These are phyloP conservation scores for Aphanomyces invadans DNA, from an alignment of 352 stramenopile genomes.

Conservation along the genomic window DNA sequence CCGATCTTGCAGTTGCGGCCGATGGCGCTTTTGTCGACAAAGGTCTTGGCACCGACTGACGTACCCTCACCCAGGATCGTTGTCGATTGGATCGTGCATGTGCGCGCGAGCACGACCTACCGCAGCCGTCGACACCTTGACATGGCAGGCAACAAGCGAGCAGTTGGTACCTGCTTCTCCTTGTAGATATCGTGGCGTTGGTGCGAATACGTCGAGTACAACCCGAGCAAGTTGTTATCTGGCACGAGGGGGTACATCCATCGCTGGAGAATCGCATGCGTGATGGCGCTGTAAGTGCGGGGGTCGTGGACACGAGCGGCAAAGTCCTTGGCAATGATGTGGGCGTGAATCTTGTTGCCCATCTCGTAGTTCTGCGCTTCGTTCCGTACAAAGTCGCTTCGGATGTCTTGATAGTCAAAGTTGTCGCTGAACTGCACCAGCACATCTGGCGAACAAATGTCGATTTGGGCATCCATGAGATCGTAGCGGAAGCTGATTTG, in stretches of 20 bases:
- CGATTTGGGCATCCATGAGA: constrained; percentile 95
- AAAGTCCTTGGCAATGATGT: constrained; percentile 90
- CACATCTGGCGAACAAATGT: constrained; percentile 97
- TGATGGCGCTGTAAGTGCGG: constrained; percentile 89
- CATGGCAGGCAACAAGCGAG: neutral
- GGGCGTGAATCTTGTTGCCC: constrained; percentile 94
- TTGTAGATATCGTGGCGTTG: constrained; percentile 80
- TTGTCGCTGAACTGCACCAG: constrained; percentile 96
- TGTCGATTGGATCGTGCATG: constrained; percentile 51
- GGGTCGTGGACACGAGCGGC: constrained; percentile 91
- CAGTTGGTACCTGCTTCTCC: constrained; percentile 44
- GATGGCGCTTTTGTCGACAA: constrained; percentile 52
- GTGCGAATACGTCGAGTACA: constrained; percentile 55
- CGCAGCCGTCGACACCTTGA: neutral
- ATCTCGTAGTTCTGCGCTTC: constrained; percentile 97
- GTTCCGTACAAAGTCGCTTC: constrained; percentile 93
- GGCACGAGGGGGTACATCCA: constrained; percentile 96
- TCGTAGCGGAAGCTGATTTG: constrained; percentile 88
- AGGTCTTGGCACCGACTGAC: constrained; percentile 45
- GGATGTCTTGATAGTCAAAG: constrained; percentile 97
- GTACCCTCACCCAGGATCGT: constrained; percentile 62
- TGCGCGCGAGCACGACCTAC: constrained; percentile 40
- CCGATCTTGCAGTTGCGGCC: constrained; percentile 67
- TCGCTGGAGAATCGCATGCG: constrained; percentile 88
- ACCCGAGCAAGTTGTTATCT: constrained; percentile 82